A percentile compares a stretch with the other conserved stretches of the same genome.
These are phyloP conservation scores for Alternaria ethzedia DNA, from an alignment of 2,329 filamentous ascomycete species.

Conservation along the genomic window DNA sequence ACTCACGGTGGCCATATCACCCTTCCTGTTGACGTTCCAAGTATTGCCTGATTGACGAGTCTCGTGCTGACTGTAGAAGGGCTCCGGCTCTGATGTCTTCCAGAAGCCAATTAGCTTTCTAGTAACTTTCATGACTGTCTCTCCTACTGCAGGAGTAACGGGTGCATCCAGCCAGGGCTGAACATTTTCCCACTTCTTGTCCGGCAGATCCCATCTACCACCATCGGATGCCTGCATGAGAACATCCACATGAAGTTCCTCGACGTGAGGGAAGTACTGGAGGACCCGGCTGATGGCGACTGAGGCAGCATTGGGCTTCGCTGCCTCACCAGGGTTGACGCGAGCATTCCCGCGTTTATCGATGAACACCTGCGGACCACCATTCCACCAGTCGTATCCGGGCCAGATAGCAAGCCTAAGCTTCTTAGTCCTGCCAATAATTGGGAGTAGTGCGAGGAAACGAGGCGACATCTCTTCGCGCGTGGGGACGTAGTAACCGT, in stretches of 20 bases:
- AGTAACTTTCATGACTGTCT: conserved; percentile 23
- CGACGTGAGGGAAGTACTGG: conserved; percentile 28
- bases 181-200: conserved; percentile 31
- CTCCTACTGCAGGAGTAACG: conserved; percentile 6
- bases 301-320: conserved; percentile 24
- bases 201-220: conserved; percentile 37
- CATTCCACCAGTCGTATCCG: conserved; percentile 36
- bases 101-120: conserved; percentile 24
- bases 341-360: conserved; percentile 7
- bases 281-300: conserved; percentile 30
- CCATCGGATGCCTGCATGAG: conserved; percentile 28
- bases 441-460: conserved; percentile 32
- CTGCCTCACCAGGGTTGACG: conserved; percentile 2
- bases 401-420: conserved; percentile 35
- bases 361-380: conserved; percentile 9
- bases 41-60: conserved; percentile 7
- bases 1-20: conserved; percentile 25
- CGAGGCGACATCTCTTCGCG: conserved; percentile 35
- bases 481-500: conserved; percentile 28
- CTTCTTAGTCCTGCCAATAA: conserved; percentile 22
- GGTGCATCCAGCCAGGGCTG: conserved; percentile 35
- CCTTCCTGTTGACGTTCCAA: conserved; percentile 26
- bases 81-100: conserved; percentile 4
- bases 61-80: conserved; percentile 35
- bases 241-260: conserved; percentile 32